Evolutionary conservation across 495 filamentous ascomycete genomes (phyloP), one percentile per base, ranked within the genome.

Genomic region (Sordaria brevicollis): DNA sequence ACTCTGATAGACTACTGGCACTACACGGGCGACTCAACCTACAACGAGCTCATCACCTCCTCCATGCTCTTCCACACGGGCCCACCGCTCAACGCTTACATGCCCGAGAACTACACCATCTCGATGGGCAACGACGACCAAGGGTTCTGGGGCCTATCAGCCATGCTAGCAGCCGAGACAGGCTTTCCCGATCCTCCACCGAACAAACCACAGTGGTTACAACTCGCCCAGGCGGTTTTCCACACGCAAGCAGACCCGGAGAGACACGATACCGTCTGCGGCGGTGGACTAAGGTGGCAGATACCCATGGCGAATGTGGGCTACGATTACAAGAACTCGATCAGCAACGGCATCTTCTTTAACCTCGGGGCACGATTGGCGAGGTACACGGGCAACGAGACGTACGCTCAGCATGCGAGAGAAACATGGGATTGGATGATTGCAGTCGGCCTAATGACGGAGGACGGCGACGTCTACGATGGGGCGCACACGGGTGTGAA

Each of bases 241-340:
- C 89, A 93, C 73, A 86, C 85, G 2, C 90, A 92, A 74, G 84
- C 84, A 0, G 68, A 71, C 41, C 87, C 89, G 85, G 70, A 67
- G 11, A 85, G 92, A 67, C 79, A 79, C 5, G 79, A 83, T 29
- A 82, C 78, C 6, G 86, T 82, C 7, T 92, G 91, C 72, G 81
- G 81, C n/a, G 91, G 91, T 33, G 91, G 91, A 11, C 74, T 94
- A 68, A 82, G 87, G 43, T 93, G 92, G 92, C 91, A 93, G 77
- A 91, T 93, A 36, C 89, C 89, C 70, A 83, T 85, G 3, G 86
- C 85, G 73, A 91, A 92, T 71, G 84, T 82, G 21, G 92, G 92
- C 13, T 94, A 90, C 70, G 84, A 88, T 70, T 93, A 93, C 79
- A 93, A 93, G 80, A 94, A 62, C 4, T 62, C 49, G 25, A 62